These are phyloP conservation scores for Anaeromyces robustus DNA, from an alignment of 192 early-diverging fungal species.

Conservation along the genomic window DNA sequence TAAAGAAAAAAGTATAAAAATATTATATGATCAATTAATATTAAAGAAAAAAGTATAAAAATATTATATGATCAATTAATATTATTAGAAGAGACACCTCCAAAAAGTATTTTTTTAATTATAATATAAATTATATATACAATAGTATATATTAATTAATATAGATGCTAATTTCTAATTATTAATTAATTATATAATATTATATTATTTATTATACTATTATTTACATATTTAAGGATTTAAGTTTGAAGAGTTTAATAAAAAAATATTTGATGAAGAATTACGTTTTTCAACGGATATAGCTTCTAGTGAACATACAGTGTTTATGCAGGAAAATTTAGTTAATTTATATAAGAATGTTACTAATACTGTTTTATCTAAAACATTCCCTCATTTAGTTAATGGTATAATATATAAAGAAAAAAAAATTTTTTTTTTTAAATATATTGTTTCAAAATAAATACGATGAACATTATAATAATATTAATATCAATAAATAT, in stretches of 20 bases:
- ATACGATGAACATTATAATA: too few species aligned
- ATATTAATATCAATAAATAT: too few species aligned
- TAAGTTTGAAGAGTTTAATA: not conserved
- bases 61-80: not conserved
- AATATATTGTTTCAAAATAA: too few species aligned
- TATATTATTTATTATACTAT: too few species aligned
- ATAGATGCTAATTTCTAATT: too few species aligned
- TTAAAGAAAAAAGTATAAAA: not conserved
- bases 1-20: too few species aligned
- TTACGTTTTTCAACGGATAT: not conserved
- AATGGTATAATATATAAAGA: not conserved
- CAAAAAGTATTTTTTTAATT: not conserved
- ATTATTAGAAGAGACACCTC: not conserved
- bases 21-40: too few species aligned
- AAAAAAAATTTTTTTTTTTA: too few species aligned
- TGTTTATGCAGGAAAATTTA: not conserved
- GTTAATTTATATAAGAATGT: not conserved
- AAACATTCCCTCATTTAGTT: not conserved
- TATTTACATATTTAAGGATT: not conserved
- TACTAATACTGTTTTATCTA: not conserved
- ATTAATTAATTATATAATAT: too few species aligned
- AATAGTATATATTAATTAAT: too few species aligned
- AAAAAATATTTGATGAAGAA: not conserved
- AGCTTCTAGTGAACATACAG: not conserved
- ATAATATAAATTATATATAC: too few species aligned